These are phyloP conservation scores for Knufia fluminis DNA, from an alignment of 2,329 filamentous ascomycete species.

Conservation along the genomic window DNA sequence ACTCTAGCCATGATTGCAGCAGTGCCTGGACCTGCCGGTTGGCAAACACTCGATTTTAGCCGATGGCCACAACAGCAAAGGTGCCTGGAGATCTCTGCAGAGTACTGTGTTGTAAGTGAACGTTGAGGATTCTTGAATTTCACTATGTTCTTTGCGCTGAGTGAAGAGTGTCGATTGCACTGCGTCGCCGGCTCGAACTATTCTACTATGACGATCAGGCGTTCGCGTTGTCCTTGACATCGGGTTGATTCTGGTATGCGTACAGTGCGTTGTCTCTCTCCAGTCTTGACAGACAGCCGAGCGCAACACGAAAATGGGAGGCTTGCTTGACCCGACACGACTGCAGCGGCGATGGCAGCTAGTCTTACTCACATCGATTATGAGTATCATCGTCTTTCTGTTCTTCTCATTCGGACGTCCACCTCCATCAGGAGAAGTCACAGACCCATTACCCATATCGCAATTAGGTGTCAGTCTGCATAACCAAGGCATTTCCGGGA, in stretches of 20 bases:
- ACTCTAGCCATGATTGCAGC: no score
- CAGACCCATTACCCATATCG: neutral
- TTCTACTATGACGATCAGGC: neutral
- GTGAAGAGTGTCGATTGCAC: no score
- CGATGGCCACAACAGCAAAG: no score
- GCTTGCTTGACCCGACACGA: neutral
- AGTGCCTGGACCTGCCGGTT: no score
- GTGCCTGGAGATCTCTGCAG: no score
- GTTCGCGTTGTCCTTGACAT: neutral
- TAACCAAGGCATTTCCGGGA: neutral
- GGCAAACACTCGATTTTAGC: no score
- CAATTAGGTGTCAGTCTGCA: slow-evolving; percentile 4
- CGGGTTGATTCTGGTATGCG: neutral
- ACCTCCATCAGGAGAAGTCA: neutral
- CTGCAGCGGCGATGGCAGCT: slow-evolving; percentile 7
- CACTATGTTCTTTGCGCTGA: no score
- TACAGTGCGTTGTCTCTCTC: no score
- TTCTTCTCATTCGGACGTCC: slow-evolving; percentile 1
- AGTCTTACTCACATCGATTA: neutral
- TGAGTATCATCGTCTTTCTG: slow-evolving; percentile 4
- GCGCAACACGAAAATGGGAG: neutral
- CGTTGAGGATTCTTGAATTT: no score
- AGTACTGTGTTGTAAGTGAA: no score
- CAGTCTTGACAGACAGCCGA: no score
- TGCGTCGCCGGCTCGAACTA: neutral